Conservation (phyloP, 176 grass and related monocot genomes). For the Bolboschoenus planiculmis region DNA sequence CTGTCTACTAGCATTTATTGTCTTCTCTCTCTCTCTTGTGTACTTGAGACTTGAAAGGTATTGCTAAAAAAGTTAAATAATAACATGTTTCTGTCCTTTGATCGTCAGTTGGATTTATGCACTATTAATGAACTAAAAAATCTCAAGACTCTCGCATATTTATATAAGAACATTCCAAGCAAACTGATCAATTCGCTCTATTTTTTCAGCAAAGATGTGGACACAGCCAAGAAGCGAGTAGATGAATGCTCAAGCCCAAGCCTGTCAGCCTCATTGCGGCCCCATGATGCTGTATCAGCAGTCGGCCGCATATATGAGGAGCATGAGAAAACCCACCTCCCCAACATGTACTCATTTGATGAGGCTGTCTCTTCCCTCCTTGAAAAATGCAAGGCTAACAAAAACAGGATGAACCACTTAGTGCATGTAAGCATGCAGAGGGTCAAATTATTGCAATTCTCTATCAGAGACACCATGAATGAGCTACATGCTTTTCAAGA, state of each 20-base stretch:
- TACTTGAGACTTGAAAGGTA: slow-evolving; percentile 3
- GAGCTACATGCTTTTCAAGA: slow-evolving; percentile 85
- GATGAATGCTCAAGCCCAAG: slow-evolving; percentile 70
- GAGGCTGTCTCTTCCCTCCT: slow-evolving; percentile 57
- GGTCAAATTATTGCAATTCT: slow-evolving; percentile 67
- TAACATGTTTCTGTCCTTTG: neutral
- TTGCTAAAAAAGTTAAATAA: neutral
- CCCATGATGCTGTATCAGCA: slow-evolving; percentile 93
- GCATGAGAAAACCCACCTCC: slow-evolving; percentile 86
- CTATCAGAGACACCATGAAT: slow-evolving; percentile 81
- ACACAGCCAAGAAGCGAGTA: slow-evolving; percentile 87
- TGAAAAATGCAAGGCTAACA: slow-evolving; percentile 53
- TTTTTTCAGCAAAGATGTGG: slow-evolving; percentile 85
- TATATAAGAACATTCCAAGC: neutral
- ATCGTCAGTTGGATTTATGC: slow-evolving; percentile 4
- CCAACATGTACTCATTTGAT: slow-evolving; percentile 57
- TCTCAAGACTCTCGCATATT: neutral
- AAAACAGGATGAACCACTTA: slow-evolving; percentile 68
- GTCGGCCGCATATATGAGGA: slow-evolving; percentile 92
- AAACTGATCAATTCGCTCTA: slow-evolving; percentile 28
- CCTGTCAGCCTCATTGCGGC: slow-evolving; percentile 61
- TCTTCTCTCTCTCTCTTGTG: neutral
- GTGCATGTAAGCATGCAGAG: slow-evolving; percentile 83
- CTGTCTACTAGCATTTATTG: neutral
- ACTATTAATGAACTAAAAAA: neutral